These are phyloP conservation scores for Lactarius indigo DNA, from an alignment of 768 basidiomycete species.

Conservation along the genomic window DNA sequence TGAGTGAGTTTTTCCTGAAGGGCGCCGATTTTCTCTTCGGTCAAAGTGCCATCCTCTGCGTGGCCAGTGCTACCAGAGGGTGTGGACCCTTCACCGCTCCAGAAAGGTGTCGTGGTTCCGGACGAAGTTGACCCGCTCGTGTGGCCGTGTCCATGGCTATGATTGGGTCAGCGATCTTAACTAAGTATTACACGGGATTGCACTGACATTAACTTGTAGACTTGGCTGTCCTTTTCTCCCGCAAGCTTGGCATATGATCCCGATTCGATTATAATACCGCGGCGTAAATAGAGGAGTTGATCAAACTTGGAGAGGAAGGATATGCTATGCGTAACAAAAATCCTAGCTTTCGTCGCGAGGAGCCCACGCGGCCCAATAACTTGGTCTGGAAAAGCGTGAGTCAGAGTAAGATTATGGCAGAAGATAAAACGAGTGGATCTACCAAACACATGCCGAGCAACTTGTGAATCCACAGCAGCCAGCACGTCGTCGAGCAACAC, in stretches of 20 bases:
- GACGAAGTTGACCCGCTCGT: slow-evolving; percentile 18
- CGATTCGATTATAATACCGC: slow-evolving; percentile 76
- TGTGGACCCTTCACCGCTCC: slow-evolving; percentile 3
- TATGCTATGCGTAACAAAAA: slow-evolving; percentile 84
- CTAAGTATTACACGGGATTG: not conserved
- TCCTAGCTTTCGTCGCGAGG: slow-evolving; percentile 76
- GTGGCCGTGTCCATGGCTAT: slow-evolving; percentile 23
- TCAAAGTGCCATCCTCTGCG: slow-evolving; percentile 18
- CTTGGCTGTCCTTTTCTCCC: slow-evolving; percentile 56
- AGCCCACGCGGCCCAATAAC: slow-evolving; percentile 85
- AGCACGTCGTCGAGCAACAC: slow-evolving; percentile 88
- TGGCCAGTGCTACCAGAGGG: slow-evolving; percentile 14
- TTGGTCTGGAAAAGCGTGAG: slow-evolving; percentile 49
- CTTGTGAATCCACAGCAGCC: slow-evolving; percentile 82
- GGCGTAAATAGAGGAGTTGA: slow-evolving; percentile 67
- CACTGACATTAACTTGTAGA: slow-evolving; percentile 73
- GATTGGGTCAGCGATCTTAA: not conserved
- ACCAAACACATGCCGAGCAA: slow-evolving; percentile 85
- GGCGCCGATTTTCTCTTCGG: slow-evolving; percentile 13
- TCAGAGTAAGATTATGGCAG: not conserved
- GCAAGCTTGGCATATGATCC: slow-evolving; percentile 63
- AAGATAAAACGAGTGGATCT: slow-evolving; percentile 9
- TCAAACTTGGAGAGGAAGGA: slow-evolving; percentile 81
- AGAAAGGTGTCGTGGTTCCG: slow-evolving; percentile 29
- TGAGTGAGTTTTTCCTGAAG: slow-evolving; percentile 51